A percentile compares a stretch with the other conserved stretches of the same genome.
These are phyloP conservation scores for Clarireedia paspali DNA, from an alignment of 2,329 filamentous ascomycete genomes.

Conservation along the genomic window DNA sequence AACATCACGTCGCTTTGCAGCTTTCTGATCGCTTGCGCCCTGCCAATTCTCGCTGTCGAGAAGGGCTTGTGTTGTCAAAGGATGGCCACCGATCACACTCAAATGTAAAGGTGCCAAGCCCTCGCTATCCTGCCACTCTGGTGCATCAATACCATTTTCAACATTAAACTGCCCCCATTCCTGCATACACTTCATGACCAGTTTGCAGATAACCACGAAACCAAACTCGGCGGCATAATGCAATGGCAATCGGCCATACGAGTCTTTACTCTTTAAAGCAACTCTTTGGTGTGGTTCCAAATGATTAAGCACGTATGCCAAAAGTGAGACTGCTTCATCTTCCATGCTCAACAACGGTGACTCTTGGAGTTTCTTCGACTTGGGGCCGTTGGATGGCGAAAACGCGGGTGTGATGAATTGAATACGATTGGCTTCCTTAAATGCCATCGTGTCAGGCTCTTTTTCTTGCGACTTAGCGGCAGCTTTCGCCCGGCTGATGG, in stretches of 20 bases:
- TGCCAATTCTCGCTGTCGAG: conserved; percentile 75
- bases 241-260: conserved; percentile 74
- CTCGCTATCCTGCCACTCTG: conserved; percentile 85
- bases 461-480: conserved; percentile 32
- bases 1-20: conserved; percentile 58
- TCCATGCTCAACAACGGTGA: conserved; percentile 56
- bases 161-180: conserved; percentile 83
- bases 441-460: conserved; percentile 31
- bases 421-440: conserved; percentile 37
- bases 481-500: conserved; percentile 69
- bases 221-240: conserved; percentile 96
- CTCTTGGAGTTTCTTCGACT: conserved; percentile 58
- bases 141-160: conserved; percentile 76
- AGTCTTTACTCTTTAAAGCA: conserved; percentile 63
- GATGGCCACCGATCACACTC: conserved; percentile 84
- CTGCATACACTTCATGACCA: conserved; percentile 83
- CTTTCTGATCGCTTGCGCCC: conserved; percentile 51
- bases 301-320: conserved; percentile 55
- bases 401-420: conserved; percentile 73
- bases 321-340: conserved; percentile 67
- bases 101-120: conserved; percentile 88
- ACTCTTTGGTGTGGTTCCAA: conserved; percentile 59
- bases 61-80: conserved; percentile 73
- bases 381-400: conserved; percentile 54
- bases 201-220: conserved; percentile 81